phyloP scores from a whole-genome alignment of 495 filamentous ascomycete genomes.

The Tuber melanosporum region DNA sequence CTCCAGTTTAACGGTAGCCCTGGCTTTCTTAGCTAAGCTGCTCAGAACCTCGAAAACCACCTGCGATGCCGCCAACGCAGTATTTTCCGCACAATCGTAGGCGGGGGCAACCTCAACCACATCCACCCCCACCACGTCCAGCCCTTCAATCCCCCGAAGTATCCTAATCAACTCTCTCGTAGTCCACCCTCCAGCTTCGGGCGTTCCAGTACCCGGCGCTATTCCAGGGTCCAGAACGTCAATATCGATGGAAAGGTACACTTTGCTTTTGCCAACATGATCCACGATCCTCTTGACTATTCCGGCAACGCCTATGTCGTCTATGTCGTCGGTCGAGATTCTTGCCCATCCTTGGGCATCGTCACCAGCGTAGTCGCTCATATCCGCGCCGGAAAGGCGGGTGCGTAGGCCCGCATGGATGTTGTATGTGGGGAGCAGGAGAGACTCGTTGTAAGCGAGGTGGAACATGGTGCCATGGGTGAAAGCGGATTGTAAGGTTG shows the following conservation, averaged over 20 bases:
- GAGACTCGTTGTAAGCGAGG: constrained; percentile 66
- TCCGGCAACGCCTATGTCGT: constrained; percentile 58
- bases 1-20: background rate
- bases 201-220: constrained; percentile 67
- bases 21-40: constrained; percentile 60
- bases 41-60: constrained; percentile 76
- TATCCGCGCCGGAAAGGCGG: constrained; percentile 58
- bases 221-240: constrained; percentile 68
- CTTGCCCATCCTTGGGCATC: constrained; percentile 58
- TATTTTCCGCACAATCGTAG: constrained; percentile 79
- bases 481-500: constrained; percentile 61
- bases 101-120: constrained; percentile 83
- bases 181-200: constrained; percentile 70
- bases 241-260: constrained; percentile 70
- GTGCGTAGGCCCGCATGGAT: constrained; percentile 76
- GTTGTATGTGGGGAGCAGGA: constrained; percentile 51
- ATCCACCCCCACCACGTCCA: constrained; percentile 68
- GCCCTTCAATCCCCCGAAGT: constrained; percentile 59
- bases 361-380: constrained; percentile 63
- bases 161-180: constrained; percentile 65
- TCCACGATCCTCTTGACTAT: constrained; percentile 55
- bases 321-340: constrained; percentile 63
- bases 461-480: constrained; percentile 85
- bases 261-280: constrained; percentile 55
- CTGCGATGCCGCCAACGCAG: constrained; percentile 76